Evolutionary conservation across 2,329 filamentous ascomycete species (phyloP).

Genomic region (Periconia sp.): DNA sequence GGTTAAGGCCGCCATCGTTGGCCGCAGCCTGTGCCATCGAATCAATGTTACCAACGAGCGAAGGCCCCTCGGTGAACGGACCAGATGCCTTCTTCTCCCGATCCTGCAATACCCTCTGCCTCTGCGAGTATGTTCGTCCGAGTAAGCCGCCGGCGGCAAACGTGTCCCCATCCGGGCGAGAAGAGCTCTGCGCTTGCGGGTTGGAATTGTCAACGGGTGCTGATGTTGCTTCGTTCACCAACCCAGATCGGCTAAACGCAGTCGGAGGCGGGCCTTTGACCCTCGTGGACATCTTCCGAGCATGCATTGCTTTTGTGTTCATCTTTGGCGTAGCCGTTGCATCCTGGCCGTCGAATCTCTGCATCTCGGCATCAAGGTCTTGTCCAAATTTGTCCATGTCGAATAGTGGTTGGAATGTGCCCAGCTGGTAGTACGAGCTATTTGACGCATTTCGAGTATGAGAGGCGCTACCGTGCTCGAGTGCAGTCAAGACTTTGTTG

Average conservation of each 20-base stretch:
- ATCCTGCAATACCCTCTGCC: conserved; percentile 47
- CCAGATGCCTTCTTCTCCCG: conserved; percentile 44
- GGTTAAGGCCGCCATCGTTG: conserved; percentile 33
- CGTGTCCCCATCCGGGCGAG: conserved; percentile 42
- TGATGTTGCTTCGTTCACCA: conserved; percentile 19
- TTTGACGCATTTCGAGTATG: conserved; percentile 45
- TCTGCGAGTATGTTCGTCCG: conserved; percentile 57
- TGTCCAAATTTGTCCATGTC: conserved; percentile 66
- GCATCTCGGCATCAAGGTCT: conserved; percentile 31
- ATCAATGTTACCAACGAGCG: conserved; percentile 58
- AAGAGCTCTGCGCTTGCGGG: conserved; percentile 27
- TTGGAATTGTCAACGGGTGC: conserved; percentile 19
- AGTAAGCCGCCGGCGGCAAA: conserved; percentile 57
- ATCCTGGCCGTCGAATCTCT: too few species aligned
- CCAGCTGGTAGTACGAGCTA: conserved; percentile 65
- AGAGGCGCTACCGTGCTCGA: conserved; percentile 20
- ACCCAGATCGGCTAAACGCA: conserved; percentile 29
- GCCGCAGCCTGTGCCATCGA: conserved; percentile 31
- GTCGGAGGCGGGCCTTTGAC: conserved; percentile 45
- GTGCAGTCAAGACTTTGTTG: conserved; percentile 13
- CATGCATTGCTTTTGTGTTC: conserved; percentile 36
- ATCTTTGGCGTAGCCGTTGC: too few species aligned
- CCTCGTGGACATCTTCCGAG: conserved; percentile 45
- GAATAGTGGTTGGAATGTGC: conserved; percentile 71
- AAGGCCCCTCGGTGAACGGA: conserved; percentile 64